phyloP scores from a whole-genome alignment of 352 stramenopile species.

The Phytophthora boehmeriae region DNA sequence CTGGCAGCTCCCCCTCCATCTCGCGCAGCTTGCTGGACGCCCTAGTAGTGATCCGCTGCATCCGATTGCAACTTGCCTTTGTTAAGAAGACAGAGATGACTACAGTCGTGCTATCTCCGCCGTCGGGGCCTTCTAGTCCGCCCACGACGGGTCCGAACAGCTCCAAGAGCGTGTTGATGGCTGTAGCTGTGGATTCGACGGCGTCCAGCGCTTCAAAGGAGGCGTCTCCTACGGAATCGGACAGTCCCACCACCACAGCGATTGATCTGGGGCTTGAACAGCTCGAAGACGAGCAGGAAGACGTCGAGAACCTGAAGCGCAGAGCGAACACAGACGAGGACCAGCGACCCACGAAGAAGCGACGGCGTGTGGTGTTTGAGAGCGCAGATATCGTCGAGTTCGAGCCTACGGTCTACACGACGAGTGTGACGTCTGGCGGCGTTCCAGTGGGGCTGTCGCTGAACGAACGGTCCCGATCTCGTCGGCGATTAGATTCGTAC shows the following conservation, averaged over 20 bases:
- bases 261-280: slow-evolving; percentile 13
- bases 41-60: background rate
- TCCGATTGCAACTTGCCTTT: background rate
- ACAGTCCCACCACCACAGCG: slow-evolving; percentile 30
- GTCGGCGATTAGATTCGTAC: slow-evolving; percentile 80
- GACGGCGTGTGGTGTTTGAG: slow-evolving; percentile 75
- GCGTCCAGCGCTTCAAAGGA: slow-evolving; percentile 24
- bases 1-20: background rate
- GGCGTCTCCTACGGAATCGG: slow-evolving; percentile 12
- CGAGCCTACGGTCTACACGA: slow-evolving; percentile 84
- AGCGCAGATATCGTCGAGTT: slow-evolving; percentile 87
- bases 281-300: slow-evolving; percentile 27
- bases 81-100: slow-evolving; percentile 39
- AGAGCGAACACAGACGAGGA: slow-evolving; percentile 29
- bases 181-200: slow-evolving; percentile 18
- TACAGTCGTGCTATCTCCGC: slow-evolving; percentile 52
- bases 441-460: slow-evolving; percentile 80
- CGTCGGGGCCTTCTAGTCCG: slow-evolving; percentile 30
- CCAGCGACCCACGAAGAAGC: slow-evolving; percentile 58
- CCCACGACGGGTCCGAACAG: slow-evolving; percentile 22
- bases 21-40: background rate
- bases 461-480: slow-evolving; percentile 73
- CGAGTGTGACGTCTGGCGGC: slow-evolving; percentile 76
- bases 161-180: slow-evolving; percentile 29
- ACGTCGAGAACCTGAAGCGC: slow-evolving; percentile 32